Percentiles rank a stretch among this genome's conserved stretches.
Conservation (phyloP, 805 yeast genomes). For the Pichia occidentalis region DNA sequence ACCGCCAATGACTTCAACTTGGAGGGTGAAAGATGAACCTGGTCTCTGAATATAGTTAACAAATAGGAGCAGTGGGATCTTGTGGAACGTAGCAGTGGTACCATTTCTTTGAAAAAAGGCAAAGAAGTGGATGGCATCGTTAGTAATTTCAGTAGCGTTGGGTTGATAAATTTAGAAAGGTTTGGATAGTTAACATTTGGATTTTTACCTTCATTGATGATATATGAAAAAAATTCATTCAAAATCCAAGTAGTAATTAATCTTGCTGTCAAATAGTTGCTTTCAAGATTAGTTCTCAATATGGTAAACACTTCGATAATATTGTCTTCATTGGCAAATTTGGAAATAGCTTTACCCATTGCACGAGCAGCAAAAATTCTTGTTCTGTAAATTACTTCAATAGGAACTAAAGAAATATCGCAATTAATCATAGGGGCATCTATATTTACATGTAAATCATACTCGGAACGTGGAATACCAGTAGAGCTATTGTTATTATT, state of each 20-base stretch:
- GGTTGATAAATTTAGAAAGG: slow-evolving; percentile 9
- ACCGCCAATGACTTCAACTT: slow-evolving; percentile 80
- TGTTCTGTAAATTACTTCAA: slow-evolving; percentile 65
- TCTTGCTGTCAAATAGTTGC: slow-evolving; percentile 77
- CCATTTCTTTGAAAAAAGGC: slow-evolving; percentile 72
- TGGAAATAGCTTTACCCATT: slow-evolving; percentile 58
- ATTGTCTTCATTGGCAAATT: slow-evolving; percentile 34
- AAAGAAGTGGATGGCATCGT: slow-evolving; percentile 17
- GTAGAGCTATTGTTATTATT: slow-evolving; percentile 19
- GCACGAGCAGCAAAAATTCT: slow-evolving; percentile 72
- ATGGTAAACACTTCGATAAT: slow-evolving; percentile 34
- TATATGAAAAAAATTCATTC: slow-evolving; percentile 45
- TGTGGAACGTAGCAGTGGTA: slow-evolving; percentile 77
- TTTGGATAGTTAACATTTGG: slow-evolving; percentile 18
- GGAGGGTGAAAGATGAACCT: slow-evolving; percentile 62
- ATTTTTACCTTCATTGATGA: slow-evolving; percentile 27
- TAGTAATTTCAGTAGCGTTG: slow-evolving; percentile 7
- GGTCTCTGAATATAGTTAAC: slow-evolving; percentile 68
- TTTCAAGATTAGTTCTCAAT: slow-evolving; percentile 27
- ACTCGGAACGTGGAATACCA: slow-evolving; percentile 46
- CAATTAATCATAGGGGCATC: slow-evolving; percentile 92
- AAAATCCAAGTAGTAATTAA: slow-evolving; percentile 61
- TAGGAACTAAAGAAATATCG: slow-evolving; percentile 80
- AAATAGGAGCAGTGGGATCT: slow-evolving; percentile 84
- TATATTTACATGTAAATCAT: slow-evolving; percentile 65